Conservation (phyloP, 257 asterid genomes). For the Forsythia viridissima region DNA sequence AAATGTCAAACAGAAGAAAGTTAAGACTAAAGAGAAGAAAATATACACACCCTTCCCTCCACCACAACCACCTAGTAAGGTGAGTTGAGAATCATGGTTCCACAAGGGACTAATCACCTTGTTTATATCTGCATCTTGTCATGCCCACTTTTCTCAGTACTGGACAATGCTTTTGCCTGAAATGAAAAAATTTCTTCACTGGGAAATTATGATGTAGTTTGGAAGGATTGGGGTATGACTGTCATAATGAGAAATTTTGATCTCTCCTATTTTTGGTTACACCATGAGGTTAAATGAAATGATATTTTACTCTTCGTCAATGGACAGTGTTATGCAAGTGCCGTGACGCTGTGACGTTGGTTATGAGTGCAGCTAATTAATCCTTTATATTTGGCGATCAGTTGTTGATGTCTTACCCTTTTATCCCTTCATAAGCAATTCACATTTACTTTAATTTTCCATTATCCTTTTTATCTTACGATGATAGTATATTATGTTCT, state of each 20-base stretch:
- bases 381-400: not conserved
- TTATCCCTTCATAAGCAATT: not conserved
- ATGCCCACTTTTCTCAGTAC: not conserved
- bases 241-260: not conserved
- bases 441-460: not conserved
- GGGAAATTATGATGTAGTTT: not conserved
- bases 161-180: not conserved
- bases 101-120: slow-evolving; percentile 4
- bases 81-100: slow-evolving; percentile 33
- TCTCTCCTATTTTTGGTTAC: not conserved
- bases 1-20: slow-evolving; percentile 87
- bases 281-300: not conserved
- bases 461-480: not conserved
- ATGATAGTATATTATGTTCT: too few relatives aligned
- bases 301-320: not conserved
- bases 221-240: not conserved
- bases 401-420: not conserved
- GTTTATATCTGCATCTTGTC: not conserved
- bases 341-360: not conserved
- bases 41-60: slow-evolving; percentile 97
- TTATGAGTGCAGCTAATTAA: not conserved
- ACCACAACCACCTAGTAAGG: slow-evolving; percentile 93
- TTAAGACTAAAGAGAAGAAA: slow-evolving; percentile 78
- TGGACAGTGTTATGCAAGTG: not conserved
- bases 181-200: not conserved